Evolutionary conservation across 441 rosid genomes (phyloP), one percentile per base, ranked within the genome.

Genomic region (Jatropha multifida): DNA sequence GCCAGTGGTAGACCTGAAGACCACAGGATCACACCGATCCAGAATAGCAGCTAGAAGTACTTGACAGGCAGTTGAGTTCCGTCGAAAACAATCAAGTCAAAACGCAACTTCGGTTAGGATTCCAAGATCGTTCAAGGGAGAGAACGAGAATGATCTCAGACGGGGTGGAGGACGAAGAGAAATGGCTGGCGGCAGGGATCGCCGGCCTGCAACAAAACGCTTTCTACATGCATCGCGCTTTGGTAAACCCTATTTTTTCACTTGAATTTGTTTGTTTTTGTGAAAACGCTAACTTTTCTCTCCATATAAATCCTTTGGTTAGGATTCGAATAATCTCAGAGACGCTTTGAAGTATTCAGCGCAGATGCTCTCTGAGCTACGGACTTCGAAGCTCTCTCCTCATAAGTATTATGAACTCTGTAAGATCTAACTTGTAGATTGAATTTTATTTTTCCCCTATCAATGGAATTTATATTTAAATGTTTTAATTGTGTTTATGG

Each of bases 271-370:
- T 56, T 81, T 61, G 62, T 65, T 74, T 80, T 46, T 62, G 68
- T 12, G 69, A 74, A 67, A 73, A 37, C 4, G 10, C 40, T 41
- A 17, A 73, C 58, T 11, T 73, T 60, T 61, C 44, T 68, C 18
- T 68, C 55, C 18, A 17, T 54, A 54, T 18, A 32, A 67, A 72
- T 38, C 69, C 63, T 58, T 77, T 54, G 12, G 44, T 79, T 85
- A 96, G 97, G 99, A 96, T 72, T 84, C 99, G 71, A 96, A 94
- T 80, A 94, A 96, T 90, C 87, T 94, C 71, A 87, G 92, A 82
- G 99, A 96, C 79, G 98, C 97, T 65, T 89, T 96, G 77, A 94
- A 94, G 85, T 96, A 90, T 86, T 96, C 99, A 59, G 94, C 99
- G 77, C 99, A 94, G 91, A 94, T 96, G 99, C 87, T 96, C 8